phyloP scores from a whole-genome alignment of 495 filamentous ascomycete species.

The Penicillium mononematosum region DNA sequence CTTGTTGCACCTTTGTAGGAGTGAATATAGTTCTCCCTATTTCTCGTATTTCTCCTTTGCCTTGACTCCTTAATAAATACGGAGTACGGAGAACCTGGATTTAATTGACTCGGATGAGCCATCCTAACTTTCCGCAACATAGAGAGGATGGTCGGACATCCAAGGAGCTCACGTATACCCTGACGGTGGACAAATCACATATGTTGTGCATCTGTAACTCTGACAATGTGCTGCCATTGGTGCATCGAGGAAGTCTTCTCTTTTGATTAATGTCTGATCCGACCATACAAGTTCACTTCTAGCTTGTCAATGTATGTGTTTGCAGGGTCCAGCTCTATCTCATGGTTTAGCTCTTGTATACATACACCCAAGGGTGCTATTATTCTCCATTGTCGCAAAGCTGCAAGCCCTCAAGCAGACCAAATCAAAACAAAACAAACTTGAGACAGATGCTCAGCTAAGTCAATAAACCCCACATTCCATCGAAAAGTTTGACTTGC shows the following conservation, averaged over 20 bases:
- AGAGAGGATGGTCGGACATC: neutral
- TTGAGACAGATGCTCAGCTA: slow-evolving; percentile 6
- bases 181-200: slow-evolving; percentile 30
- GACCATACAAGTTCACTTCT: neutral
- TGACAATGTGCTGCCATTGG: slow-evolving; percentile 2
- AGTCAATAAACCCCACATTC: slow-evolving; percentile 27
- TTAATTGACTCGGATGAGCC: slow-evolving; percentile 1
- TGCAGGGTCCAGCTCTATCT: neutral
- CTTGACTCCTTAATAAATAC: neutral
- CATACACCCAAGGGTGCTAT: neutral
- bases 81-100: neutral
- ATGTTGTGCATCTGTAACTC: slow-evolving; percentile 4
- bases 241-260: neutral
- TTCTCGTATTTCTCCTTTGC: neutral
- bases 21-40: neutral
- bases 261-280: neutral
- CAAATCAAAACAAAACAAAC: slow-evolving; percentile 1
- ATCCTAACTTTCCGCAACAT: slow-evolving; percentile 16
- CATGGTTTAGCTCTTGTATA: neutral
- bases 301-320: neutral
- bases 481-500: slow-evolving; percentile 29
- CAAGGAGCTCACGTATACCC: slow-evolving; percentile 11
- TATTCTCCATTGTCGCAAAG: neutral
- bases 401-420: neutral
- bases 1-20: neutral